A percentile compares a stretch with the other conserved stretches of the same genome.
Conservation (phyloP, 257 asterid genomes). For the Nicotiana sylvestris region DNA sequence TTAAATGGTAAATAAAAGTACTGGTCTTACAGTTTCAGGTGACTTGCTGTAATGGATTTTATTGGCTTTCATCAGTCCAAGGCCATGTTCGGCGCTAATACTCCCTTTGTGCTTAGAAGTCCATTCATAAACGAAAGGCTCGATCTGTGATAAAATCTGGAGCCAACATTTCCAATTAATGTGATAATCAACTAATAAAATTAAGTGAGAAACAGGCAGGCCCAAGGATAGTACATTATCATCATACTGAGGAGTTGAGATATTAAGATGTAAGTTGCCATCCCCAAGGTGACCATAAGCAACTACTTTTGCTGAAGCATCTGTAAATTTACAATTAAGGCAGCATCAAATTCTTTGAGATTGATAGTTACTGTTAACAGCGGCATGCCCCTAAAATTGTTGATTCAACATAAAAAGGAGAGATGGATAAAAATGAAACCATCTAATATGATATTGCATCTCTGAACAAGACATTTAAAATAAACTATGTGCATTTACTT, state of each 20-base stretch:
- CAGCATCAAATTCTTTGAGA: neutral
- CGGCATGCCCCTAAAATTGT: neutral
- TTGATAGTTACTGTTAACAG: neutral
- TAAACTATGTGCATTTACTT: neutral
- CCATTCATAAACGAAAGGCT: constrained; percentile 97
- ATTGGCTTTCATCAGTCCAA: constrained; percentile 92
- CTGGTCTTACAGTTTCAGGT: constrained; percentile 62
- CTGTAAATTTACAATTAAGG: constrained; percentile 27
- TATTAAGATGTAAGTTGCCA: constrained; percentile 90
- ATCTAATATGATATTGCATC: neutral
- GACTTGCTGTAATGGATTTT: constrained; percentile 95
- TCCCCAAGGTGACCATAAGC: constrained; percentile 98
- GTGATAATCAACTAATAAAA: constrained; percentile 10
- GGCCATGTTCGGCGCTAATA: constrained; percentile 97
- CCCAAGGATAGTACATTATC: constrained; percentile 49
- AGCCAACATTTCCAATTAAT: constrained; percentile 15
- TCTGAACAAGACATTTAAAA: neutral
- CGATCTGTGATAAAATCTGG: constrained; percentile 74
- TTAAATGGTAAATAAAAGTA: neutral
- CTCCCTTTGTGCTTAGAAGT: constrained; percentile 92
- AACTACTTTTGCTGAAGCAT: constrained; percentile 60
- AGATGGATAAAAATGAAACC: neutral
- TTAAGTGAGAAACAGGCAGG: constrained; percentile 13
- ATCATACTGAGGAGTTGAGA: constrained; percentile 61
- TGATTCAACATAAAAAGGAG: neutral